Evolutionary conservation across 2,329 filamentous ascomycete species (phyloP).

Genomic region (Mollisiaceae sp.): DNA sequence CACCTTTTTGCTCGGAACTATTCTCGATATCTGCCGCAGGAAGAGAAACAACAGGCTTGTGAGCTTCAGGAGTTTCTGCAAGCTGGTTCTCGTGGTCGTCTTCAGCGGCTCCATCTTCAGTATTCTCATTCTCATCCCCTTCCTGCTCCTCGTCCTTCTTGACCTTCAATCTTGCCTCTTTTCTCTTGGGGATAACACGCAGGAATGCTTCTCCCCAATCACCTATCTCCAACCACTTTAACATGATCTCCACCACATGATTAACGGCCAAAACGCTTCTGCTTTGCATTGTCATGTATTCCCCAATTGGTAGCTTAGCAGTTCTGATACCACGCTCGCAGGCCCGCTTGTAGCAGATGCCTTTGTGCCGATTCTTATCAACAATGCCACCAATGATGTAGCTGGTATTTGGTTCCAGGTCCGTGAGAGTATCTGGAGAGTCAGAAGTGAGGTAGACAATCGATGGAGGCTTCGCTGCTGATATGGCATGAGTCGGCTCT

Average conservation of each 20-base stretch:
- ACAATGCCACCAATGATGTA: conserved; percentile 96
- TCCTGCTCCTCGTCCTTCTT: conserved; percentile 23
- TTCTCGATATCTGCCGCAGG: neutral
- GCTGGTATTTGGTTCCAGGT: conserved; percentile 83
- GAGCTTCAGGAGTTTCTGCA: neutral
- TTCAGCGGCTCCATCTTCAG: conserved; percentile 16
- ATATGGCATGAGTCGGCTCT: neutral
- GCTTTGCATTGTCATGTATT: conserved; percentile 90
- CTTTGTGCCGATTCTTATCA: conserved; percentile 96
- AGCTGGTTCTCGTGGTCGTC: conserved; percentile 5
- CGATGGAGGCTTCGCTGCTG: conserved; percentile 49
- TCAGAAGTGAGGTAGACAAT: conserved; percentile 92
- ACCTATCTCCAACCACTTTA: conserved; percentile 86
- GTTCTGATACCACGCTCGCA: conserved; percentile 78
- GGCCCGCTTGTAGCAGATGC: conserved; percentile 86
- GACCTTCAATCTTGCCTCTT: conserved; percentile 73
- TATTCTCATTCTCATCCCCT: conserved; percentile 9
- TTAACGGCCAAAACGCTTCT: conserved; percentile 90
- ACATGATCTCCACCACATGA: conserved; percentile 96
- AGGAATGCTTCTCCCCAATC: conserved; percentile 93
- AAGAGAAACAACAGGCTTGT: neutral
- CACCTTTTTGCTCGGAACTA: neutral
- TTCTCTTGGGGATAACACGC: conserved; percentile 86
- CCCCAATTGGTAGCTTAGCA: conserved; percentile 90
- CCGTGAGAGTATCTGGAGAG: conserved; percentile 81